A percentile compares a stretch with the other conserved stretches of the same genome.
Conservation (phyloP, 2,329 filamentous ascomycete species). For the Botrytis galanthina region DNA sequence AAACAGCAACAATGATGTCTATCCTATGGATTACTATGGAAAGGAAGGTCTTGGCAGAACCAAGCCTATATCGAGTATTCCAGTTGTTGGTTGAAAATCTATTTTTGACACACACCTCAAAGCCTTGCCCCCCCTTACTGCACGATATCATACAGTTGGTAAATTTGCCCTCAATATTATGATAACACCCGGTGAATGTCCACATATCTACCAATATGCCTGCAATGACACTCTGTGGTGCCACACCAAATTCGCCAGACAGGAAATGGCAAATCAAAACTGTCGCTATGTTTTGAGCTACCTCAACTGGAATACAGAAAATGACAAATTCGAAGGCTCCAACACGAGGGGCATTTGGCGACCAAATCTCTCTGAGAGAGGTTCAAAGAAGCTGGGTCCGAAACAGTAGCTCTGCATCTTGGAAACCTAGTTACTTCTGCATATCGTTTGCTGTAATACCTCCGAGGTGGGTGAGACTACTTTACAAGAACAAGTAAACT, state of each 20-base stretch:
- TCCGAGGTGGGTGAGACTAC: not conserved
- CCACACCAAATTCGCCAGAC: slow-evolving; percentile 50
- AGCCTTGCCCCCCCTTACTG: too few species aligned
- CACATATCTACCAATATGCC: slow-evolving; percentile 64
- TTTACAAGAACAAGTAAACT: not conserved
- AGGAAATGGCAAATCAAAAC: slow-evolving; percentile 55
- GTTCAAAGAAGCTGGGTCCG: slow-evolving; percentile 39
- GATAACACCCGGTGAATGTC: slow-evolving; percentile 54
- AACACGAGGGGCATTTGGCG: slow-evolving; percentile 46
- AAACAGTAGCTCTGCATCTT: slow-evolving; percentile 27
- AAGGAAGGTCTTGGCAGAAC: slow-evolving; percentile 86
- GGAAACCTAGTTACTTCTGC: not conserved
- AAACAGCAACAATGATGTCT: slow-evolving; percentile 59
- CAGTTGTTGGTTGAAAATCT: slow-evolving; percentile 27
- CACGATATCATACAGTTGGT: not conserved
- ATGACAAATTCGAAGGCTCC: slow-evolving; percentile 48
- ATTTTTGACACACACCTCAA: not conserved
- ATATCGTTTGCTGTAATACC: not conserved
- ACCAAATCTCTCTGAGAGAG: slow-evolving; percentile 49
- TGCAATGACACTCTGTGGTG: slow-evolving; percentile 54
- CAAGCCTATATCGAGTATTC: slow-evolving; percentile 41
- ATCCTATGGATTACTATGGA: slow-evolving; percentile 98
- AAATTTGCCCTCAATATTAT: not conserved
- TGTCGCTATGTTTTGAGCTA: slow-evolving; percentile 52
- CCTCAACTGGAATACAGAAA: slow-evolving; percentile 53